Conservation (phyloP, 352 stramenopile genomes). For the Pythium rhizo-oryzae region DNA sequence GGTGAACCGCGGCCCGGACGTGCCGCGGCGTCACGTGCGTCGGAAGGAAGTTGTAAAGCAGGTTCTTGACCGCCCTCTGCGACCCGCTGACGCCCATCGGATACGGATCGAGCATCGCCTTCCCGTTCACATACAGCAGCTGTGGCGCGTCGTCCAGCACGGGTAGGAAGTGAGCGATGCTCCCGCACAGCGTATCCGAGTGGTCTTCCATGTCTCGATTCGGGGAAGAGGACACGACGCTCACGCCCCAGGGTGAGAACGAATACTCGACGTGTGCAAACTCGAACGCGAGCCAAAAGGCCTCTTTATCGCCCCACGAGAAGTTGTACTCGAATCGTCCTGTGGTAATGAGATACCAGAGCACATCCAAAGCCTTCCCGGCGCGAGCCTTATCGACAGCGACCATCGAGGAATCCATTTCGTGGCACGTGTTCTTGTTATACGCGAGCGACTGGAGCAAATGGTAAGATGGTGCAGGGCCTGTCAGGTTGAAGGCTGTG, state of each 20-base stretch:
- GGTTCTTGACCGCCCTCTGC: constrained; percentile 20
- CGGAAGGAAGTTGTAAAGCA: constrained; percentile 49
- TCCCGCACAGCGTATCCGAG: constrained; percentile 61
- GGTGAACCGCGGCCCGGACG: not conserved
- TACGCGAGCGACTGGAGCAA: not conserved
- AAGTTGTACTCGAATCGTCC: constrained; percentile 57
- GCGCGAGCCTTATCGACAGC: constrained; percentile 48
- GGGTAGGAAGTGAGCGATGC: constrained; percentile 60
- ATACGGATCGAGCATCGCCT: constrained; percentile 51
- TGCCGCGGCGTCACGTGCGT: constrained; percentile 57
- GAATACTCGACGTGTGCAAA: constrained; percentile 53
- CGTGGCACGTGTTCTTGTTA: not conserved
- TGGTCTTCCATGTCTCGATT: constrained; percentile 60
- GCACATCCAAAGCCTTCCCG: constrained; percentile 41
- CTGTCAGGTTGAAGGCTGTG: not conserved
- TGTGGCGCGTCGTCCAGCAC: constrained; percentile 24
- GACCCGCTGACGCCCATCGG: constrained; percentile 28
- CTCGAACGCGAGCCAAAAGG: constrained; percentile 73
- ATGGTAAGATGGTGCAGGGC: not conserved
- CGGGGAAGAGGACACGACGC: constrained; percentile 41
- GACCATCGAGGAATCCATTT: constrained; percentile 46
- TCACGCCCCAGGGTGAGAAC: constrained; percentile 70
- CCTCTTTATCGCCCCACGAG: constrained; percentile 46
- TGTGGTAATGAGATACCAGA: constrained; percentile 54
- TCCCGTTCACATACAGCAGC: constrained; percentile 64